Conservation (phyloP, 139 green algal genomes). For the Spirogloea muscicola region DNA sequence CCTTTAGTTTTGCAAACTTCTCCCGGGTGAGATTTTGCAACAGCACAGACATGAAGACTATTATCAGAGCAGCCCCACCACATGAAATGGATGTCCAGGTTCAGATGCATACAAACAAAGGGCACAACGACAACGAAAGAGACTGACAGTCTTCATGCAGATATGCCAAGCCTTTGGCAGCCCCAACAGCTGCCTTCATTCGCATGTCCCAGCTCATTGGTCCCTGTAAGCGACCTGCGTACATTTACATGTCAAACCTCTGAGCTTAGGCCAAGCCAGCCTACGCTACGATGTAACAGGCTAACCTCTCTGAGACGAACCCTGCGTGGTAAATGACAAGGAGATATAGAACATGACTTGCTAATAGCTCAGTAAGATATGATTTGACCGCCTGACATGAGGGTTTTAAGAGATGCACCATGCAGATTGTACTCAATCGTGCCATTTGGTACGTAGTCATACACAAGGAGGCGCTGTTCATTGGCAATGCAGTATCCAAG, state of each 20-base stretch:
- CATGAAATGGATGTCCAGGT: too few relatives aligned
- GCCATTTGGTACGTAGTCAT: slow-evolving; percentile 43
- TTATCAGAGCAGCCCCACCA: too few relatives aligned
- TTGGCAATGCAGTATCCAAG: slow-evolving; percentile 43
- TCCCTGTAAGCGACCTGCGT: too few relatives aligned
- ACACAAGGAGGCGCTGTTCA: slow-evolving; percentile 47
- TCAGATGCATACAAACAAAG: too few relatives aligned
- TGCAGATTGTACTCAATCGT: slow-evolving; percentile 41
- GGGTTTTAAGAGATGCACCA: slow-evolving; percentile 11
- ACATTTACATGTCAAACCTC: background rate
- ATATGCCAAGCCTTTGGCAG: slow-evolving; percentile 21
- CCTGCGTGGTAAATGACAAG: background rate
- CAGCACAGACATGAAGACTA: too few relatives aligned
- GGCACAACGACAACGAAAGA: too few relatives aligned
- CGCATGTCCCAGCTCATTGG: background rate
- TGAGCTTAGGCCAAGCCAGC: background rate
- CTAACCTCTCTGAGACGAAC: background rate
- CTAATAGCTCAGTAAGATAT: background rate
- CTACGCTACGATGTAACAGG: background rate
- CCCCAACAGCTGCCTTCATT: background rate
- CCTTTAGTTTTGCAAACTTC: too few relatives aligned
- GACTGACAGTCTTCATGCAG: slow-evolving; percentile 42
- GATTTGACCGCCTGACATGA: background rate
- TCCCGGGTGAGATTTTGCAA: too few relatives aligned
- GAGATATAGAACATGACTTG: background rate